Evolutionary conservation across 2,329 filamentous ascomycete species (phyloP), one percentile per base, ranked within the genome.

Genomic region (Myriosclerotinia duriaeana): DNA sequence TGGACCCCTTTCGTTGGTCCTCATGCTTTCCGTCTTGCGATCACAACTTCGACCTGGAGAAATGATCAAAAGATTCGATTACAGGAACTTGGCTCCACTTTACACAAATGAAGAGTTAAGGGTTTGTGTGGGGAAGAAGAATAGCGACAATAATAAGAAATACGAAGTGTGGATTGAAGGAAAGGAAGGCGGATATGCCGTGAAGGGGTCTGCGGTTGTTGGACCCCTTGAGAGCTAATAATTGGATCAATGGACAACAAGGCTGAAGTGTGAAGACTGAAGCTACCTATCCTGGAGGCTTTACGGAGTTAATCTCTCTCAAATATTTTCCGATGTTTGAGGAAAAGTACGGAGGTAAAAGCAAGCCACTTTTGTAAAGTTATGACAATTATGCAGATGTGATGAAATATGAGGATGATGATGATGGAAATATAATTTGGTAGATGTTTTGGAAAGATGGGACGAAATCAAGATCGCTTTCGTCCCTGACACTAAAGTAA

Each of bases 71-170:
- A 80, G 77, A 14, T 84, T 97, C 62, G 83, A 89, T 64, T 98
- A 98, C 77, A 85, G 87, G 60, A 97, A 97, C 76, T 77, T 96
- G 36, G 86, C 89, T 12, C 93, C 94, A 17, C 79, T 98, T 26
- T 96, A 92, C 76, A 91, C 87, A 40, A 82, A 85, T 53, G 89
- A 95, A 77, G 77, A 84, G 61, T 81, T 96, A 78, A 86, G 78
- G 40, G 82, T 97, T 5, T 94, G 91, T 73, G 83, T 89, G 17
- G 83, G 84, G 76, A 64, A 77, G 76, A 64, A 77, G 80, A 73
- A 79, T 75, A 17, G 77, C 75, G 9, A 75, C 78, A 72, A 76
- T 78, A 72, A 69, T 56, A 69, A 74, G 30, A 78, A 74, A 52
- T 89, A 83, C 82, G 84, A 87, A 70, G 81, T 89, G 11, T 90